These are phyloP conservation scores for Pythium phragmitis DNA, from an alignment of 352 stramenopile species.

Conservation along the genomic window DNA sequence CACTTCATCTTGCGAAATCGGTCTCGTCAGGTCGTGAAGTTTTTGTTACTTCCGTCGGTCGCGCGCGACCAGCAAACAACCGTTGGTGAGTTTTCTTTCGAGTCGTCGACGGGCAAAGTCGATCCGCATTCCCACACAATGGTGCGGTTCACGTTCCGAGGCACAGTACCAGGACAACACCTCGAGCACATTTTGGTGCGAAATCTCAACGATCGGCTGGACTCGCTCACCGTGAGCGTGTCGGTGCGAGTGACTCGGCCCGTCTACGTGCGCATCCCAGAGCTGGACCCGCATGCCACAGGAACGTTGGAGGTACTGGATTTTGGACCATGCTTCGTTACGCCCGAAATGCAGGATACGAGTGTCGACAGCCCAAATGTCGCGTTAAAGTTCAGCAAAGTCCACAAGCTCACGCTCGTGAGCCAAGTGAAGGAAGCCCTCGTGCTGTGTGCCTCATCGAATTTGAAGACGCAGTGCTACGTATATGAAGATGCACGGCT, in stretches of 20 bases:
- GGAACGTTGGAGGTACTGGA: constrained; percentile 75
- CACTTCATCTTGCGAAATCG: constrained; percentile 71
- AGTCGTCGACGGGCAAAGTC: constrained; percentile 71
- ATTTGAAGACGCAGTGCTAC: constrained; percentile 89
- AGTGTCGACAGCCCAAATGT: constrained; percentile 73
- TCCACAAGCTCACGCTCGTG: constrained; percentile 80
- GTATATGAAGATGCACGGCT: constrained; percentile 78
- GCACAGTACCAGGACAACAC: constrained; percentile 62
- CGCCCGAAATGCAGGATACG: constrained; percentile 80
- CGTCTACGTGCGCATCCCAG: constrained; percentile 83
- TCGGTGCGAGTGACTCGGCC: constrained; percentile 67
- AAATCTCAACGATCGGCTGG: constrained; percentile 80
- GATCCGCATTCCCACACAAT: constrained; percentile 43
- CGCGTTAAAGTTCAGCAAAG: constrained; percentile 82
- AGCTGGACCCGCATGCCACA: constrained; percentile 75
- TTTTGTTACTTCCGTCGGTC: constrained; percentile 56
- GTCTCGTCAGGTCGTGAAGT: constrained; percentile 67
- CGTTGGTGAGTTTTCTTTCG: constrained; percentile 68
- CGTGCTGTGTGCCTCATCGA: constrained; percentile 78
- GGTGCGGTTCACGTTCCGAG: constrained; percentile 74
- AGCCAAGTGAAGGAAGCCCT: constrained; percentile 79
- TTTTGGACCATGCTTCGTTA: constrained; percentile 82
- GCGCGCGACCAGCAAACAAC: constrained; percentile 14
- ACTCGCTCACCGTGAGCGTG: constrained; percentile 69
- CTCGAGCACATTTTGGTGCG: constrained; percentile 76